Percentiles rank a stretch among this genome's conserved stretches.
These are phyloP conservation scores for Coniella vitis DNA, from an alignment of 2,329 filamentous ascomycete species.

Conservation along the genomic window DNA sequence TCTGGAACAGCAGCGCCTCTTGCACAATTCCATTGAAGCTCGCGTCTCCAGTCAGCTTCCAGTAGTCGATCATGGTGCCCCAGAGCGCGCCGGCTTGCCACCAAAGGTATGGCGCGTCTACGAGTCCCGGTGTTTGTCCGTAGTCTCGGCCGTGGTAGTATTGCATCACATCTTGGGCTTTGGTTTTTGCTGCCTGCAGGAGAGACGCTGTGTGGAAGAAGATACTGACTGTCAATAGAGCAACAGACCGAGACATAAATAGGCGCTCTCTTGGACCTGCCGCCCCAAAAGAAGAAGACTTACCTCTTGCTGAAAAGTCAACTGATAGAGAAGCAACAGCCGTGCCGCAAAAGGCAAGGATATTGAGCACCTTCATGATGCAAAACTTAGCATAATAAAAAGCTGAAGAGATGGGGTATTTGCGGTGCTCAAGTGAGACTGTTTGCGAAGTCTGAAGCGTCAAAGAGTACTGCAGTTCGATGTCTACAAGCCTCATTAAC, in stretches of 20 bases:
- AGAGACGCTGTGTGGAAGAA: neutral
- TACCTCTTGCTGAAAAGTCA: too few species aligned
- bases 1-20: slow-evolving; percentile 39
- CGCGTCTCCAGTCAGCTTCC: slow-evolving; percentile 35
- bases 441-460: too few species aligned
- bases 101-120: slow-evolving; percentile 31
- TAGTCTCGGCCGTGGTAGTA: slow-evolving; percentile 26
- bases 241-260: neutral
- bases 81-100: slow-evolving; percentile 26
- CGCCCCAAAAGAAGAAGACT: too few species aligned
- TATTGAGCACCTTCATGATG: too few species aligned
- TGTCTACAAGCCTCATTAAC: too few species aligned
- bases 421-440: too few species aligned
- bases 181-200: neutral
- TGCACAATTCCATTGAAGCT: slow-evolving; percentile 43
- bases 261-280: too few species aligned
- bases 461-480: too few species aligned
- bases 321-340: too few species aligned
- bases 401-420: too few species aligned
- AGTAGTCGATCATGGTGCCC: slow-evolving; percentile 33
- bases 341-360: too few species aligned
- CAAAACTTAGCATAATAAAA: too few species aligned
- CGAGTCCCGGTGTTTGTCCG: slow-evolving; percentile 25
- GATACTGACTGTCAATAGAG: neutral
- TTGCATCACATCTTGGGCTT: slow-evolving; percentile 25